Evolutionary conservation across 192 early-diverging fungal genomes (phyloP), one percentile per base, ranked within the genome.

Genomic region (Linnemannia elongata): DNA sequence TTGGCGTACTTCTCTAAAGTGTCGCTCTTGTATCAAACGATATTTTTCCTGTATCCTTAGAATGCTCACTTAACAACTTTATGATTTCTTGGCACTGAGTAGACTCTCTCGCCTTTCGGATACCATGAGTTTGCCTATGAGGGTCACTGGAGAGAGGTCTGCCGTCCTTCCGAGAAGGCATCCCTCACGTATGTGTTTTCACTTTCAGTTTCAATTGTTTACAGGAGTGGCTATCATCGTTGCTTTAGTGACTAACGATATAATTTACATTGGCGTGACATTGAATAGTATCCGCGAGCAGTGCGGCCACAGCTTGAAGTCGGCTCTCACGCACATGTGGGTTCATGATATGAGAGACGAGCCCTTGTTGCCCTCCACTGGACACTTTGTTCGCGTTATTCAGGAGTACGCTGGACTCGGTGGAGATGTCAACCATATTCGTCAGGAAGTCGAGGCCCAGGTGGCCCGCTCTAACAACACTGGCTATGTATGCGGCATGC

Each of bases 291-390:
- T 98, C 75, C 93, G 96, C 22, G 88, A 93, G 69, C 94, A 95
- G 35, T 96, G 94, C 18, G 97, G 96, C 20, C 96, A 98, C 86
- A 92, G 94, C 30, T 90, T 96, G 69, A 99, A 99, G 87, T 95
- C 96, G 7, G 90, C 96, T 1, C 49, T 98, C 20, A 85, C 88
- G 12, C 93, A 97, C 88, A 89, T 91, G 69, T 92, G 93, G 79
- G 79, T 91, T 0, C 81, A 89, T 60, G 98, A 99, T 71, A 88
- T 84, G 33, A 93, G 98, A 36, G 96, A 99, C 80, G 95, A 96
- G 76, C 75, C 89, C 6, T 91, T 94, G 41, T 88, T 98, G 60
- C 97, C 98, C 6, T 95, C 94, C 0, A 71, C 71, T 30, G 98
- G 98, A 2, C 90, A 92, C 72, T 91, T 82, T 80, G 27, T 91